Base-by-base conservation (phyloP, 306 rosid species). In the Vigna unguiculata region DNA sequence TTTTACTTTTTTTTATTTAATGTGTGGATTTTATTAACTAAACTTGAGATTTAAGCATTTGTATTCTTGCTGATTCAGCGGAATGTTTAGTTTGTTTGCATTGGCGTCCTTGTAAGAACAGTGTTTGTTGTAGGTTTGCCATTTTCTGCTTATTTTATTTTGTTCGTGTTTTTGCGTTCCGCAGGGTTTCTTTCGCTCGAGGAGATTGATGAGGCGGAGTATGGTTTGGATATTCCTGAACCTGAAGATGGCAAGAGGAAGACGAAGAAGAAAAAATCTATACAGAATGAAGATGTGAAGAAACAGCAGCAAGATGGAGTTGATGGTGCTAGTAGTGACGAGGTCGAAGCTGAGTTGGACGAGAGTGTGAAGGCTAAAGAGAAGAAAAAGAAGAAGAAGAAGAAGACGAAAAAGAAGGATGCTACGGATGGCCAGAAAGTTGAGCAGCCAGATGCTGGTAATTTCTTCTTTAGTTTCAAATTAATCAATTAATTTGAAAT, bases 181-280 rank as follows among this genome's bases (percentile, higher is more conserved):
- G 19, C 38, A 90, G 99, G 99, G 43, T 95, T 92, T 82, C 92
- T 92, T 63, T 84, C 93, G 51, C 89, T 95, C 6, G 99, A 95
- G 83, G 99, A 92, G 93, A 89, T 95, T 81, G 92, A 87, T 2
- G 97, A 95, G 67, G 83, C 88, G n/a, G 88, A 58, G 9, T 95
- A 92, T 77, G 93, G 90, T 22, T 76, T 89, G 64, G 75, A 62
- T 22, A 79, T 90, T 85, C 97, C 96, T 2, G 70, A 87, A 71
- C 87, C 84, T 36, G 85, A 75, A 78, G 68, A 60, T 57, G 72
- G 9, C 51, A 82, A 25, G 40, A 75, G 45, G 58, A 85, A 83
- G 63, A 73, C 38, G 48, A 85, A 83, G 59, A 78, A 72, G 68
- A 61, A 62, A 70, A 78, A 72, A 17, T 30, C 83, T 36, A 81